phyloP scores from a whole-genome alignment of 139 green algal genomes.

The Coccomyxa sp. region DNA sequence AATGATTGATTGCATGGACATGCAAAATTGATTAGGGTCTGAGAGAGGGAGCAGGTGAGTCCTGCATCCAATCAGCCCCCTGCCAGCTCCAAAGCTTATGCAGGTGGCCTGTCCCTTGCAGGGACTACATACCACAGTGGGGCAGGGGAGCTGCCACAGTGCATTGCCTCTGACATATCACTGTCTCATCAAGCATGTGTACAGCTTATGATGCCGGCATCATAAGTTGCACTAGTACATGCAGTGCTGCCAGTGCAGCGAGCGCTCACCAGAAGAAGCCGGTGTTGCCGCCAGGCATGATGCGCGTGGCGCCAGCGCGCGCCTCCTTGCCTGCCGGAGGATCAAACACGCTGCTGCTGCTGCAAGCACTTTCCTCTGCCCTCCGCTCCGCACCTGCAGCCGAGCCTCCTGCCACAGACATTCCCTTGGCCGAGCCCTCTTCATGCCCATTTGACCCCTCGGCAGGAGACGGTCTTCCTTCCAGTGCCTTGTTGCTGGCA shows the following conservation, averaged over 20 bases:
- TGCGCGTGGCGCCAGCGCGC: neutral
- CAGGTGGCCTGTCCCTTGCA: neutral
- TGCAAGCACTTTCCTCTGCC: too few relatives aligned
- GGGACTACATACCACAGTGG: neutral
- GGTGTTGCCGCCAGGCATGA: neutral
- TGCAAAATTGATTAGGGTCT: neutral
- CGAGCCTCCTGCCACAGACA: too few relatives aligned
- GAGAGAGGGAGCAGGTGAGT: neutral
- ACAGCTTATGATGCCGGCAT: neutral
- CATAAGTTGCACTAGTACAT: neutral
- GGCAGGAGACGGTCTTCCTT: too few relatives aligned
- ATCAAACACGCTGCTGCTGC: neutral
- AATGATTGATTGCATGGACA: too few relatives aligned
- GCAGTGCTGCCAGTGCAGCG: neutral
- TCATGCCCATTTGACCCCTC: too few relatives aligned
- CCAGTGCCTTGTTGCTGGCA: too few relatives aligned
- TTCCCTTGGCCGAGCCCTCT: too few relatives aligned
- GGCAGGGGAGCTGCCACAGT: neutral
- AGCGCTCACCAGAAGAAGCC: slow-evolving; percentile 24
- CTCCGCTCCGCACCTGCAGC: too few relatives aligned
- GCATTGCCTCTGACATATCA: neutral
- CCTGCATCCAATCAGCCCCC: neutral
- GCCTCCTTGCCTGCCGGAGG: neutral
- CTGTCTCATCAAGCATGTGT: neutral
- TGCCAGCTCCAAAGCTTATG: neutral